Conservation (phyloP, 306 rosid genomes). For the Neltuma alba region DNA sequence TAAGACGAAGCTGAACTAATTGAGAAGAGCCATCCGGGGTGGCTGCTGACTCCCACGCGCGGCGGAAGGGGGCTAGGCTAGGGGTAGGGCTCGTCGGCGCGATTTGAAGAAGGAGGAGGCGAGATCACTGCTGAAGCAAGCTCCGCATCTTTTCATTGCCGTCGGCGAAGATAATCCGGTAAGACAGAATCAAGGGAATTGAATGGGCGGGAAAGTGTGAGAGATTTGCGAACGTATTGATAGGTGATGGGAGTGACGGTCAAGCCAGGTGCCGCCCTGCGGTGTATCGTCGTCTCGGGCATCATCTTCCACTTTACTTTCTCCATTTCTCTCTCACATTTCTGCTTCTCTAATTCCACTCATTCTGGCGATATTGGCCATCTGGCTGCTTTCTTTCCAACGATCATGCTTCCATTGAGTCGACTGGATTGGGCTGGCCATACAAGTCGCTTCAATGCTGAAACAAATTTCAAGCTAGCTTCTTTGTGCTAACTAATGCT, state of each 20-base stretch:
- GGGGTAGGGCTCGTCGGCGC: neutral
- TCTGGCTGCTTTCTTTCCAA: neutral
- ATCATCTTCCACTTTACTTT: neutral
- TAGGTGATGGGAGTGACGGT: too few relatives aligned
- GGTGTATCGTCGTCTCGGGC: neutral
- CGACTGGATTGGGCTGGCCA: neutral
- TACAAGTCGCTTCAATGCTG: neutral
- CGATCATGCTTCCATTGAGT: too few relatives aligned
- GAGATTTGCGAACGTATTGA: too few relatives aligned
- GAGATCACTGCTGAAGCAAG: neutral
- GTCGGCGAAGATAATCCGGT: neutral
- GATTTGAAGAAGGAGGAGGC: neutral
- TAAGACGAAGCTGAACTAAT: too few relatives aligned
- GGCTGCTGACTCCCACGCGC: too few relatives aligned
- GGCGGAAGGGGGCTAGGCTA: too few relatives aligned
- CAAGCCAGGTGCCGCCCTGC: too few relatives aligned
- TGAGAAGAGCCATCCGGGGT: too few relatives aligned
- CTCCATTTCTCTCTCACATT: neutral
- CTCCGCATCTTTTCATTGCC: neutral
- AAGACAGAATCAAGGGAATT: too few relatives aligned
- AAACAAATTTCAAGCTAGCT: neutral
- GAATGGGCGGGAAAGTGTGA: too few relatives aligned
- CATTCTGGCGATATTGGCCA: neutral
- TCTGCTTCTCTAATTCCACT: neutral
- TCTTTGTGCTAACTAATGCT: constrained; percentile 6